phyloP scores from a whole-genome alignment of 2,329 filamentous ascomycete species.

The Zarea fungicola region DNA sequence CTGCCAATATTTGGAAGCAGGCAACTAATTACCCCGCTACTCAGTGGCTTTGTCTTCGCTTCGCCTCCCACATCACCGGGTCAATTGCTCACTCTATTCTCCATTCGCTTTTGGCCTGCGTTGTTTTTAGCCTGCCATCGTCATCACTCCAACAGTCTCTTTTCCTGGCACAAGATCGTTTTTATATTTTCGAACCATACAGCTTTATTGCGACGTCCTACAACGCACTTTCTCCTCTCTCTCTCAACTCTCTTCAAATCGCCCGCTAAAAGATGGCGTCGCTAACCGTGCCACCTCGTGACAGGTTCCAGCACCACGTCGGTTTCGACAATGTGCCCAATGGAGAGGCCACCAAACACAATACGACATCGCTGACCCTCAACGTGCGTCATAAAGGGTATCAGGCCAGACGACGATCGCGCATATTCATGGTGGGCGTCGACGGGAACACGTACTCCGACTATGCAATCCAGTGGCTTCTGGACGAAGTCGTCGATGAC shows the following conservation, averaged over 20 bases:
- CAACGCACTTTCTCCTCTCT: too few species aligned
- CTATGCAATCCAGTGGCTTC: conserved; percentile 85
- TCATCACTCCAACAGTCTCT: background rate
- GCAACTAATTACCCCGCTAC: conserved; percentile 8
- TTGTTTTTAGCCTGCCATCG: background rate
- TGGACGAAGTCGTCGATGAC: conserved; percentile 88
- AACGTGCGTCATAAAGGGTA: conserved; percentile 85
- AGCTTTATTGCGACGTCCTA: conserved; percentile 11
- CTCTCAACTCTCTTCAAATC: too few species aligned
- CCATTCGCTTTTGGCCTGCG: conserved; percentile 1
- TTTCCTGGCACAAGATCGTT: background rate
- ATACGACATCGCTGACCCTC: conserved; percentile 67
- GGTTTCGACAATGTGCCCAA: conserved; percentile 56
- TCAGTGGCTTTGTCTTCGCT: background rate
- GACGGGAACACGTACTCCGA: conserved; percentile 91
- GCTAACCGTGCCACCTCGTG: conserved; percentile 37
- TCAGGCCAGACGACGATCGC: conserved; percentile 70
- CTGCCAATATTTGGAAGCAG: background rate
- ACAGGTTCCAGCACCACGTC: conserved; percentile 55
- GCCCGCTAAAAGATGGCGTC: too few species aligned
- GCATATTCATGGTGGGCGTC: conserved; percentile 85
- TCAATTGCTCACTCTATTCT: background rate
- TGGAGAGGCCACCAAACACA: conserved; percentile 54
- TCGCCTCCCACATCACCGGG: conserved; percentile 11
- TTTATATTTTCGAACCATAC: background rate